Evolutionary conservation across 306 rosid species (phyloP).

Genomic region (Quercus aquifolioides): DNA sequence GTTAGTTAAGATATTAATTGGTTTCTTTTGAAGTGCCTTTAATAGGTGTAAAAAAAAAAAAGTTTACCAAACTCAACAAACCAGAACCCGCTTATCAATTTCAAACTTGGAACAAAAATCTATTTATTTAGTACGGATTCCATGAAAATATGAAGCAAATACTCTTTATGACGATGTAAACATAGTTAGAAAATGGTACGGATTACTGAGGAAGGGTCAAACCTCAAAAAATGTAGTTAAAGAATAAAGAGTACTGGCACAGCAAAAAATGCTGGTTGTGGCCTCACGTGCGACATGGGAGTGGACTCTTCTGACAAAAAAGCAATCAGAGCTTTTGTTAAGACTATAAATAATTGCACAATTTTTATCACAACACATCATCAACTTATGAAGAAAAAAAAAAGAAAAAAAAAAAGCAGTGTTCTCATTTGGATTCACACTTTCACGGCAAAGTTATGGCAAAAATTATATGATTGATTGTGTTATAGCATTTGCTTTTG

Average conservation of each 20-base stretch:
- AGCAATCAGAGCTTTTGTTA: background rate
- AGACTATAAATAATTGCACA: rapidly evolving
- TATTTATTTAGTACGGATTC: background rate
- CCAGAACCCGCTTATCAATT: background rate
- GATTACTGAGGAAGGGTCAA: slow-evolving; percentile 3
- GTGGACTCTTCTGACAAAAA: slow-evolving; percentile 2
- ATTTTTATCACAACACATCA: rapidly evolving
- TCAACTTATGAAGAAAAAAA: rapidly evolving
- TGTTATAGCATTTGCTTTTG: too few species aligned
- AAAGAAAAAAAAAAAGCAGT: too few species aligned
- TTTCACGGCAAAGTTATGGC: rapidly evolving
- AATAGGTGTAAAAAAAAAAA: too few species aligned
- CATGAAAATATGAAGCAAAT: background rate
- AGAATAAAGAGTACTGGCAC: background rate
- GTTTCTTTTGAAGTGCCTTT: too few species aligned
- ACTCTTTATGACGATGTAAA: background rate
- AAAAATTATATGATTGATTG: too few species aligned
- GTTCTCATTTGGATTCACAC: rapidly evolving
- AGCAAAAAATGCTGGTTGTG: slow-evolving; percentile 18
- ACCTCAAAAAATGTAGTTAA: background rate
- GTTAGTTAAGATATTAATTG: too few species aligned
- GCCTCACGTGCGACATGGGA: slow-evolving; percentile 43
- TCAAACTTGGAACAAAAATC: background rate
- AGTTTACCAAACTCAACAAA: too few species aligned
- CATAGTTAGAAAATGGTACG: slow-evolving; percentile 11